These are phyloP conservation scores for Aspergillus olivimuriae DNA, from an alignment of 495 filamentous ascomycete genomes.

Conservation along the genomic window DNA sequence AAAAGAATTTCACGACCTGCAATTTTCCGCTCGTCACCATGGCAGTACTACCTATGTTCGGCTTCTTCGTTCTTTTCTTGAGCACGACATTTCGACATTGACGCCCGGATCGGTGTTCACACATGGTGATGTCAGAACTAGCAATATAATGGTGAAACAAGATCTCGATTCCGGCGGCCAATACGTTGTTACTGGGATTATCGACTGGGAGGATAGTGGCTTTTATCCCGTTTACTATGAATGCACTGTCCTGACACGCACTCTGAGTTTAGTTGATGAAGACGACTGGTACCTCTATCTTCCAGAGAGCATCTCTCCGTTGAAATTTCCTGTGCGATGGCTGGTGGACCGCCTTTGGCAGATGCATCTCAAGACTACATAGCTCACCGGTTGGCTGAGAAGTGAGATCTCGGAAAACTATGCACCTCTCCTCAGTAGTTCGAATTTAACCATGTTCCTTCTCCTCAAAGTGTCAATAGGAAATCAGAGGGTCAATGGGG, in stretches of 20 bases:
- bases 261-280: constrained; percentile 19
- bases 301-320: constrained; percentile 19
- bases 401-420: too few relatives aligned
- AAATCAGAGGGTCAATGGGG: too few relatives aligned
- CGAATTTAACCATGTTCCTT: too few relatives aligned
- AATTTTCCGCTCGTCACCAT: constrained; percentile 25
- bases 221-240: constrained; percentile 30
- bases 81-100: constrained; percentile 8
- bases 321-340: constrained; percentile 20
- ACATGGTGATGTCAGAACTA: constrained; percentile 30
- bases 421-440: too few relatives aligned
- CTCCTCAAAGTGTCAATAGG: too few relatives aligned
- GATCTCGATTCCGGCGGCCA: constrained; percentile 16
- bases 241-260: constrained; percentile 22
- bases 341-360: constrained; percentile 31
- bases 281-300: constrained; percentile 29
- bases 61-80: constrained; percentile 22
- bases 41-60: constrained; percentile 20
- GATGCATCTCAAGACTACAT: too few relatives aligned
- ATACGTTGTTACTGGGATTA: constrained; percentile 23
- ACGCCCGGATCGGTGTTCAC: constrained; percentile 26
- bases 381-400: too few relatives aligned
- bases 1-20: constrained; percentile 24
- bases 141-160: constrained; percentile 33
- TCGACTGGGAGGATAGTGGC: constrained; percentile 31